A percentile compares a stretch with the other conserved stretches of the same genome.
These are phyloP conservation scores for Alternaria ventricosa DNA, from an alignment of 2,329 filamentous ascomycete species.

Conservation along the genomic window DNA sequence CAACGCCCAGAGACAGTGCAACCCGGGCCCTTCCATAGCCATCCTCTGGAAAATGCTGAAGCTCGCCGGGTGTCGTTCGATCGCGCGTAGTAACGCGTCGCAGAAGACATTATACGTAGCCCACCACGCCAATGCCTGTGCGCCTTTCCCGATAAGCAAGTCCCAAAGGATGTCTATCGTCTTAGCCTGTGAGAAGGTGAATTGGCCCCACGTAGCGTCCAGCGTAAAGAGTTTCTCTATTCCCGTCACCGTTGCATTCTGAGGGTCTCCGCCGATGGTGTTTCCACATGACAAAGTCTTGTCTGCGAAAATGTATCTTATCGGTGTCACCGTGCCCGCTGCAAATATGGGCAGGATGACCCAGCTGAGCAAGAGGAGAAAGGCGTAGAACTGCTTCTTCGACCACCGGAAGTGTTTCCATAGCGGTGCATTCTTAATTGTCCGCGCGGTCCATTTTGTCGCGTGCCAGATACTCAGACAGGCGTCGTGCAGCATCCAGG, in stretches of 20 bases:
- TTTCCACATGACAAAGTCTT: constrained; percentile 23
- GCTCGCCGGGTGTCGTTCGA: constrained; percentile 44
- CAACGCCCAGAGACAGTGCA: constrained; percentile 34
- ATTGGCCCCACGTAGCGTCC: constrained; percentile 30
- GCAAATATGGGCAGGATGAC: constrained; percentile 16
- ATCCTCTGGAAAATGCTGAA: constrained; percentile 46
- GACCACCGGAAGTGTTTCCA: constrained; percentile 1
- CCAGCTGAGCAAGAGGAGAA: constrained; percentile 11
- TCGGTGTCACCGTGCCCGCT: constrained; percentile 14
- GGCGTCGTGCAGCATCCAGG: neutral
- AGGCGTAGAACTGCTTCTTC: constrained; percentile 19
- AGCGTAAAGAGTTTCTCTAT: constrained; percentile 39
- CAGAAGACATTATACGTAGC: constrained; percentile 43
- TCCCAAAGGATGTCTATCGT: constrained; percentile 48
- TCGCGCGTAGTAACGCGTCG: constrained; percentile 40
- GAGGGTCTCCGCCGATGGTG: constrained; percentile 5
- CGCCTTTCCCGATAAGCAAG: constrained; percentile 41
- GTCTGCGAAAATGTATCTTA: constrained; percentile 12
- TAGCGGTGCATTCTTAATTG: neutral
- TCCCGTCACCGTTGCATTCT: constrained; percentile 25
- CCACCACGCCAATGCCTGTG: constrained; percentile 39
- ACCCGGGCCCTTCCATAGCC: constrained; percentile 33
- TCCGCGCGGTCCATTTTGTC: neutral
- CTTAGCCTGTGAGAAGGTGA: constrained; percentile 43
- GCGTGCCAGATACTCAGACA: neutral